Evolutionary conservation across 2,329 filamentous ascomycete species (phyloP), one percentile per base, ranked within the genome.

Genomic region (Pestalotiopsis fici): DNA sequence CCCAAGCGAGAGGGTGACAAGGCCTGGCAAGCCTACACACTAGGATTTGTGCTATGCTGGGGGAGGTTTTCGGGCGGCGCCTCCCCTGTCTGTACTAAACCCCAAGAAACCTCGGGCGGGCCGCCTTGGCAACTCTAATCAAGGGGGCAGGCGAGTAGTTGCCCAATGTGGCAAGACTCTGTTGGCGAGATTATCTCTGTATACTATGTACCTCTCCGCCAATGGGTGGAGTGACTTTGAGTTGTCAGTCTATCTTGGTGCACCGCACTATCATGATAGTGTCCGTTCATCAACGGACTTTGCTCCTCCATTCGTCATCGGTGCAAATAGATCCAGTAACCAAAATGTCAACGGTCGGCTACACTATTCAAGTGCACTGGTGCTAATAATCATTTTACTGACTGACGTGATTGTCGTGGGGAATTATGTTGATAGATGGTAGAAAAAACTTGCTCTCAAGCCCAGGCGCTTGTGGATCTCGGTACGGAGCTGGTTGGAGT

Each of bases 91-190:
- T n/a, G 27, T 59, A 27, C 57, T 37, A 27, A 12, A 37, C 18
- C 28, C 28, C 28, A 21, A 59, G 27, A 57, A 23, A 5, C 15
- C 57, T 72, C 72, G 72, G 72, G 27, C 67, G 67, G 59, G 54
- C 71, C 72, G 72, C 62, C 72, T 73, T 71, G 70, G 72, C 71
- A 72, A 70, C 69, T 62, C 66, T 70, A 72, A 70, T 68, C 66
- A 63, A 43, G 35, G 50, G n/a, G 9, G 27, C 27, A 18, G n/a
- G 13, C n/a, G 9, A n/a, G 18, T n/a, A n/a, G 15, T 9, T 50
- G 6, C 43, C 43, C 43, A 50, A 50, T 50, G 9, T 12, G 43
- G 43, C n/a, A 50, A 50, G 43, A 50, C n/a, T 21, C 9, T 7
- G 15, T 9, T 9, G 18, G 6, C 4, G n/a, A n/a, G n/a, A 47